Conservation (phyloP, 768 basidiomycete genomes). For the Strobilomyces dryophilus region DNA sequence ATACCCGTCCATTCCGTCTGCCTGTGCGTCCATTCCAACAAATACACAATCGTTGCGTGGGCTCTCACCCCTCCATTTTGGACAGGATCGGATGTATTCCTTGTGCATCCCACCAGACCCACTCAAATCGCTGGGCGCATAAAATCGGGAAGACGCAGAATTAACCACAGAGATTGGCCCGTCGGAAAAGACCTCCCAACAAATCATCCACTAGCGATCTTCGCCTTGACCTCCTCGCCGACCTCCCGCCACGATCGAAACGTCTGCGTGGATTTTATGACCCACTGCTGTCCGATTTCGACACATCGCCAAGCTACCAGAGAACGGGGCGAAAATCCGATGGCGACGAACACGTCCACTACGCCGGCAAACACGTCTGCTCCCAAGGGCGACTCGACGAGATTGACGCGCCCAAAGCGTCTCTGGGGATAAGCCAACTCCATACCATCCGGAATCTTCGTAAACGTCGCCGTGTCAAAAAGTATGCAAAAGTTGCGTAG, state of each 20-base stretch:
- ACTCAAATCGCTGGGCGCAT: not conserved
- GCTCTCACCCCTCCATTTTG: not conserved
- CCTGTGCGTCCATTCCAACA: not conserved
- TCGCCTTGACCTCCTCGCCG: not conserved
- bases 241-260: conserved; percentile 1
- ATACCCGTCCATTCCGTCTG: too few relatives aligned
- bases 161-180: not conserved
- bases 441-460: not conserved
- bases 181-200: too few relatives aligned
- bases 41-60: not conserved
- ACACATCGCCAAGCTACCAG: not conserved
- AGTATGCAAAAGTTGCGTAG: not conserved
- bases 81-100: not conserved
- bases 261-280: not conserved
- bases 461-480: conserved; percentile 1
- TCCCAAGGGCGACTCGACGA: conserved; percentile 1
- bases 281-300: not conserved
- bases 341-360: conserved; percentile 1
- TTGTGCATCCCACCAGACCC: not conserved
- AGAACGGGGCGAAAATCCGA: not conserved
- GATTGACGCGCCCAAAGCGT: not conserved
- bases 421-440: not conserved
- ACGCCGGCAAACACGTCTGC: not conserved
- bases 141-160: not conserved
- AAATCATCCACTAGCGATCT: not conserved